These are phyloP conservation scores for Aspergillus pseudoviridinutans DNA, from an alignment of 2,329 filamentous ascomycete species.

Conservation along the genomic window DNA sequence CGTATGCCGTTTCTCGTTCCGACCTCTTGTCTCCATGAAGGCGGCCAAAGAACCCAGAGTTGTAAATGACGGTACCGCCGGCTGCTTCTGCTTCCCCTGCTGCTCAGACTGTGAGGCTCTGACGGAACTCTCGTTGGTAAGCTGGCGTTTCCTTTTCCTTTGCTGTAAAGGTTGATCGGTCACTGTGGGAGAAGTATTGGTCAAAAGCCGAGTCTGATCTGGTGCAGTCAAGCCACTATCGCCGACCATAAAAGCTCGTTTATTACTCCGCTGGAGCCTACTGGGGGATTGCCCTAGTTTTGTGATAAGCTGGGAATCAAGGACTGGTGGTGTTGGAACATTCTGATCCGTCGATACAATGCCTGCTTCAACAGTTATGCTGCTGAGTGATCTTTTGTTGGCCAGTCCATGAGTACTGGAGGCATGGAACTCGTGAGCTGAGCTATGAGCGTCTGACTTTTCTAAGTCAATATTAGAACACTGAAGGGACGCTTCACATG, in stretches of 20 bases:
- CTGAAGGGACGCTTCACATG: neutral
- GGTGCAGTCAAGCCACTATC: neutral
- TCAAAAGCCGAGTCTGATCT: too few relatives aligned
- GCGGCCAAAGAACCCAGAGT: conserved; percentile 45
- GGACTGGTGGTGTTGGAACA: neutral
- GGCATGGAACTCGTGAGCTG: neutral
- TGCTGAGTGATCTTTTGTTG: neutral
- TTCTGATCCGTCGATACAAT: neutral
- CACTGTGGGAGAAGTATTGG: neutral
- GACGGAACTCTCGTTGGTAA: neutral
- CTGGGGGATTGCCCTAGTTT: neutral
- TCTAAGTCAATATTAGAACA: neutral
- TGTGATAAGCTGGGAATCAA: neutral
- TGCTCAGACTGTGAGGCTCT: neutral
- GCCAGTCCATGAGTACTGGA: neutral
- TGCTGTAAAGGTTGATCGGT: neutral
- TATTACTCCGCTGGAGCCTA: neutral
- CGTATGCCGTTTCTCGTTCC: conserved; percentile 22
- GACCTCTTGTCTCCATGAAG: conserved; percentile 50
- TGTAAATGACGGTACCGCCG: conserved; percentile 13
- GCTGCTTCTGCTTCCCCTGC: conserved; percentile 7
- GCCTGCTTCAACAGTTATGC: neutral
- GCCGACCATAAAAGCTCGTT: neutral
- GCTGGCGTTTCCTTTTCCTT: neutral
- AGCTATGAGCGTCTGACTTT: neutral